These are phyloP conservation scores for Termitomyces sp. DNA, from an alignment of 768 basidiomycete species.

Conservation along the genomic window DNA sequence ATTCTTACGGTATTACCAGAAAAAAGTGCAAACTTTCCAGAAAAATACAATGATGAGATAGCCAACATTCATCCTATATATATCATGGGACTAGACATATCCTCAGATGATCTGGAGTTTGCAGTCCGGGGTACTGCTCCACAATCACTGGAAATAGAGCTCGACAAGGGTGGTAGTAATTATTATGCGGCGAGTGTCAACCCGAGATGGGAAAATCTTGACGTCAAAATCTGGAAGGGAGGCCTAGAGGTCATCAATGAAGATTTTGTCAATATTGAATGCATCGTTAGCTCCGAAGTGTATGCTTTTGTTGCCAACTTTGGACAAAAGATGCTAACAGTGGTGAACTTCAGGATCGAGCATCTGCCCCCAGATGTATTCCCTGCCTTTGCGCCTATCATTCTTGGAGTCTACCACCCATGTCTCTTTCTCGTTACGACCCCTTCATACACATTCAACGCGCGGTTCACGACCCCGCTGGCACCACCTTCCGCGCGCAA, in stretches of 20 bases:
- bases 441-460: constrained; percentile 81
- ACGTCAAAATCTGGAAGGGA: constrained; percentile 69
- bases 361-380: constrained; percentile 62
- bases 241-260: constrained; percentile 64
- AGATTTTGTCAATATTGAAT: constrained; percentile 58
- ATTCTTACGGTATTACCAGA: constrained; percentile 17
- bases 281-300: constrained; percentile 81
- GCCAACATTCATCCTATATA: constrained; percentile 53
- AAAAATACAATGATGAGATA: constrained; percentile 36
- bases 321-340: not conserved
- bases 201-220: constrained; percentile 64
- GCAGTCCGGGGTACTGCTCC: constrained; percentile 48
- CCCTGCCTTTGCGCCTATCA: constrained; percentile 56
- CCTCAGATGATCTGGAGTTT: constrained; percentile 43
- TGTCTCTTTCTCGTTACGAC: constrained; percentile 74
- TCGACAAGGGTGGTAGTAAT: constrained; percentile 17
- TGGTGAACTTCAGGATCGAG: constrained; percentile 55
- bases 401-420: constrained; percentile 79
- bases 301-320: constrained; percentile 29
- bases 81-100: constrained; percentile 69
- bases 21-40: constrained; percentile 13
- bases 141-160: constrained; percentile 17
- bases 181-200: constrained; percentile 21
- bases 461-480: constrained; percentile 59
- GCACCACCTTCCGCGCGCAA: constrained; percentile 34